Conservation (phyloP, 768 basidiomycete genomes). For the Lactarius vividus region DNA sequence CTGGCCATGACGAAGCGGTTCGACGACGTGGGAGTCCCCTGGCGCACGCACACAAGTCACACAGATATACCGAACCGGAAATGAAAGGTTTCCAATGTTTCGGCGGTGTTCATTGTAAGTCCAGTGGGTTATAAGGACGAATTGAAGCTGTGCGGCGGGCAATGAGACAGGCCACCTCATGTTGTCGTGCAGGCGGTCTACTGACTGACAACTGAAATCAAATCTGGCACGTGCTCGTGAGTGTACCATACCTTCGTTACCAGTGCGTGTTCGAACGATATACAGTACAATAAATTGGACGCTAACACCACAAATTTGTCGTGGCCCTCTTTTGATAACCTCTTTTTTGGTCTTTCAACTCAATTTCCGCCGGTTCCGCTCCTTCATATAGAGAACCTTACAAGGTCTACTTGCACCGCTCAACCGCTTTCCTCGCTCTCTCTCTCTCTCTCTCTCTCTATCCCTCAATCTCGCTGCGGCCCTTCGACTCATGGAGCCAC, state of each 20-base stretch:
- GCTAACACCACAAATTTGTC: background rate
- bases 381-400: constrained; percentile 23
- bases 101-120: constrained; percentile 3
- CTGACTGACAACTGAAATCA: background rate
- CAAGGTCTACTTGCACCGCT: constrained; percentile 5
- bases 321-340: constrained; percentile 16
- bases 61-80: constrained; percentile 18
- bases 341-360: constrained; percentile 4
- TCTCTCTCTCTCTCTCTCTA: background rate
- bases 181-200: constrained; percentile 15
- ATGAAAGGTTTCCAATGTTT: constrained; percentile 9
- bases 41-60: constrained; percentile 20
- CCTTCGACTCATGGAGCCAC: constrained; percentile 36
- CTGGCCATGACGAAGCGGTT: constrained; percentile 19
- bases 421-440: constrained; percentile 10
- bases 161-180: constrained; percentile 13
- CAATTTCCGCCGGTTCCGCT: constrained; percentile 18
- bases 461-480: constrained; percentile 2
- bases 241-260: constrained; percentile 9
- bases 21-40: constrained; percentile 21
- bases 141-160: constrained; percentile 10
- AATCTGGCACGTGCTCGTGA: constrained; percentile 10
- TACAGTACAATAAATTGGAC: background rate
- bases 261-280: constrained; percentile 9
- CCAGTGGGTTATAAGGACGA: background rate